Base-by-base conservation (phyloP, 2,329 filamentous ascomycete genomes). In the Stemphylium lycopersici region DNA sequence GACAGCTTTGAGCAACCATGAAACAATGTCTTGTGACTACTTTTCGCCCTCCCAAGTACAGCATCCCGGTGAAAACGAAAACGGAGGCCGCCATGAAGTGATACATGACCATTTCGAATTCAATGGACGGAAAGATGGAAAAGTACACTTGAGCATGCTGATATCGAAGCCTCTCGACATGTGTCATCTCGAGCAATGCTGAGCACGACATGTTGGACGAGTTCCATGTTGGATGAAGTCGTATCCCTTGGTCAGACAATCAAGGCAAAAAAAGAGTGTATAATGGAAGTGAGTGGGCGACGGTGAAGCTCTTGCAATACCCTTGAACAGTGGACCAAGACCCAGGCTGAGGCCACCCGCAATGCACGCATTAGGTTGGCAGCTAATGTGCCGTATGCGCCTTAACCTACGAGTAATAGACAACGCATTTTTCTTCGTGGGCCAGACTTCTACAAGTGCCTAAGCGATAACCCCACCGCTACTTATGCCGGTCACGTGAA, bases 1-100 rank as follows among this genome's bases (percentile, higher is more conserved):
- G 4, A 72, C 59, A 5, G 76, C 73, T 48, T 77, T 77, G 12
- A 78, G 38, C 4, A 79, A 59, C 76, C 76, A 79, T 0, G 76
- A 75, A 5, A 76, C 55, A 24, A 79, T 67, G 53, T 78, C 76
- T 29, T 63, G 58, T 0, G 73, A 75, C 6, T 67, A 31, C 6
- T 73, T 61, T 7, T 73, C 52, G 6, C 22, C 36, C 15, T 62
- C 48, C 47, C 2, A 45, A 20, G 36, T 57, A 67, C 2, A 57
- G 36, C 26, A 60, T 29, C 2, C 56, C 42, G 13, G 65, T 24
- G 37, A 62, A 65, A 12, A 48, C 20, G 3, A 58, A 11, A 10
- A 38, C 32, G 5, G 45, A 65, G 2, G 49, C 24, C 2, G 55
- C 56, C 39, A 70, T 63, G 53, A 63, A 68, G 33, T 65, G 64